Evolutionary conservation across 169 alveolate species (phyloP).

Genomic region (Cryptosporidium ryanae): DNA sequence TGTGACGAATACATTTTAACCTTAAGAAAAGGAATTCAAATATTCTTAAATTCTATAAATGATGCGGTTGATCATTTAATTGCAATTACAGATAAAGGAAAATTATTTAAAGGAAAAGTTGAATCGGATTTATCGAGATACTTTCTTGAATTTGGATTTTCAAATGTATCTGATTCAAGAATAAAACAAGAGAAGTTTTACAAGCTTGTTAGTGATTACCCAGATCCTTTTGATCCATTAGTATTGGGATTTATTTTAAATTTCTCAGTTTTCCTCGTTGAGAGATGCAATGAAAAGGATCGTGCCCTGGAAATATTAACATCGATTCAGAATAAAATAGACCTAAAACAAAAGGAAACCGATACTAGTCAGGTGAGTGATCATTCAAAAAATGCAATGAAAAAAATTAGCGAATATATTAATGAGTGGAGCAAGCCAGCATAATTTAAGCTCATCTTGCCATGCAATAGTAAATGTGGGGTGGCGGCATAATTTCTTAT

Average conservation of each 20-base stretch:
- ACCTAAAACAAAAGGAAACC: neutral
- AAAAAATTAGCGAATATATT: slow-evolving; percentile 9
- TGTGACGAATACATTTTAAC: slow-evolving; percentile 40
- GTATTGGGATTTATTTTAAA: neutral
- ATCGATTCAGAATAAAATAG: neutral
- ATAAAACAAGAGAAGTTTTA: slow-evolving; percentile 20
- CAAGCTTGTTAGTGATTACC: neutral
- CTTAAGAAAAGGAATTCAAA: slow-evolving; percentile 24
- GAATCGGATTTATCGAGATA: slow-evolving; percentile 47
- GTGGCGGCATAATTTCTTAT: slow-evolving; percentile 6
- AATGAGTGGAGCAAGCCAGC: neutral
- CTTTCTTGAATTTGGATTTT: slow-evolving; percentile 36
- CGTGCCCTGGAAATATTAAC: slow-evolving; percentile 1
- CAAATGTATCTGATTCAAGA: neutral
- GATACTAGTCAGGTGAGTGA: neutral
- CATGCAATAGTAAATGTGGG: slow-evolving; percentile 3
- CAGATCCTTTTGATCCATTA: slow-evolving; percentile 13
- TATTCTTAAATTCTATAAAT: slow-evolving; percentile 19
- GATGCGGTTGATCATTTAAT: slow-evolving; percentile 8
- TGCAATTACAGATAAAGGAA: neutral
- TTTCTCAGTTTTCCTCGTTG: slow-evolving; percentile 23
- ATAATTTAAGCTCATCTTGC: neutral
- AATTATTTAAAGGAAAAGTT: slow-evolving; percentile 39
- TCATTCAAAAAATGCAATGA: neutral
- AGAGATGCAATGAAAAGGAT: slow-evolving; percentile 34